Conservation (phyloP, 768 basidiomycete genomes). For the Amylocystis lapponica region DNA sequence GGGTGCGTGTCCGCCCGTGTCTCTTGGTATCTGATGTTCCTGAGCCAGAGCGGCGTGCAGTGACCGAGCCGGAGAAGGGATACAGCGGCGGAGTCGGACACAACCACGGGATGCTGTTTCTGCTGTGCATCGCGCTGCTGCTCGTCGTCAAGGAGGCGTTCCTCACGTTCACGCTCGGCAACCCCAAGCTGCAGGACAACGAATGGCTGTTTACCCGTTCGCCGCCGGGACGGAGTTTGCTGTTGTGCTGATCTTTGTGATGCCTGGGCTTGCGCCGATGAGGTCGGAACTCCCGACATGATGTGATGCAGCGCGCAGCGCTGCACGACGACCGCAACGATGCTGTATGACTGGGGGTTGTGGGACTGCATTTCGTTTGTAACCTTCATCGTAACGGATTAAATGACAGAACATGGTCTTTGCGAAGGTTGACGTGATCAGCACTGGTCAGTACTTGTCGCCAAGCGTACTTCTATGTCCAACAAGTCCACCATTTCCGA, state of each 20-base stretch:
- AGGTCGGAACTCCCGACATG: slow-evolving; percentile 1
- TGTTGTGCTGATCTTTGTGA: slow-evolving; percentile 22
- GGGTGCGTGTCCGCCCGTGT: background rate
- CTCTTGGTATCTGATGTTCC: background rate
- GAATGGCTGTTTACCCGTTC: slow-evolving; percentile 29
- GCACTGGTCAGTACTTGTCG: too few relatives aligned
- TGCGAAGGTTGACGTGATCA: too few relatives aligned
- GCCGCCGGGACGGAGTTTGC: slow-evolving; percentile 27
- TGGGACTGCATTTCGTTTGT: too few relatives aligned
- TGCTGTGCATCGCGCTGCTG: slow-evolving; percentile 18
- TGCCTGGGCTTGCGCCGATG: slow-evolving; percentile 28
- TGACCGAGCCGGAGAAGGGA: background rate
- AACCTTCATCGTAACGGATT: too few relatives aligned
- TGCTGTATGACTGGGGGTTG: too few relatives aligned
- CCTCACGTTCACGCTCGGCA: slow-evolving; percentile 20
- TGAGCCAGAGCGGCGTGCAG: background rate
- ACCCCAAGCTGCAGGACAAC: slow-evolving; percentile 15
- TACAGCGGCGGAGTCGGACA: slow-evolving; percentile 9
- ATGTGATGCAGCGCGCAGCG: too few relatives aligned
- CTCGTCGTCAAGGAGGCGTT: slow-evolving; percentile 27
- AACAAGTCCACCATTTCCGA: too few relatives aligned
- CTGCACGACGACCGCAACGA: too few relatives aligned
- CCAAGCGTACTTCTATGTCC: too few relatives aligned
- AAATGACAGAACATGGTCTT: too few relatives aligned
- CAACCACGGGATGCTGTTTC: slow-evolving; percentile 17